Base-by-base conservation (phyloP, 768 basidiomycete genomes). In the Amanita thiersii region DNA sequence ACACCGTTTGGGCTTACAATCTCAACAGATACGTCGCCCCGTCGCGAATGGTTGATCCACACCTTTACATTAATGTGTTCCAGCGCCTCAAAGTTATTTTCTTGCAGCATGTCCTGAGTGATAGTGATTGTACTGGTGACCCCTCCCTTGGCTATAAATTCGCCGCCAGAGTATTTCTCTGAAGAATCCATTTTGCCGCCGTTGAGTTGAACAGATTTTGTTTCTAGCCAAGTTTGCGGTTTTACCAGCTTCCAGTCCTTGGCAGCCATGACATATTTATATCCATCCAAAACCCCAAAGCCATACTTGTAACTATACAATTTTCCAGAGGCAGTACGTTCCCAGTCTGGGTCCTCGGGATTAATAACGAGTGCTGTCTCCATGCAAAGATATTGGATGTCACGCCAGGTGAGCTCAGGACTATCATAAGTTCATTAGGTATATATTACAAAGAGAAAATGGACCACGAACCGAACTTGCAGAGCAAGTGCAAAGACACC, bases 371-470 rank as follows among this genome's bases (percentile, higher is more conserved):
- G 70, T 2, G 86, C 85, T 1, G 78, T 84, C 45, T 72, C 71
- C 23, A 97, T 78, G 48, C 83, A 81, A 17, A 99, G 70, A 54
- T 99, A 79, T 54, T 99, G 96, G 26, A 97, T 69, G 54, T 99
- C 96, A 37, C 96, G 81, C 96, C 96, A 99, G 25, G 87, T 83
- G 14, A 99, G 75, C 42, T 98, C 93, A 19, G 96, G 92, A 7
- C 92, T 88, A 46, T 12, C 19, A 25, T 24, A 45, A 29, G 5
- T 33, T 36, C 37, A 39, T 51, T 49, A 23, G 40, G 39, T 37
- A 34, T 28, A 21, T 25, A 30, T 8, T 33, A 23, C 33, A 42
- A 50, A n/a, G 20, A 12, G 26, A 38, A 25, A 36, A 34, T 41
- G 41, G 14, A 51, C 66, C 25, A n/a, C n/a, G n/a, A 52, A 91